Evolutionary conservation across 139 green algal genomes (phyloP), one percentile per base, ranked within the genome.

Genomic region (Auxenochlorella pyrenoidosa): DNA sequence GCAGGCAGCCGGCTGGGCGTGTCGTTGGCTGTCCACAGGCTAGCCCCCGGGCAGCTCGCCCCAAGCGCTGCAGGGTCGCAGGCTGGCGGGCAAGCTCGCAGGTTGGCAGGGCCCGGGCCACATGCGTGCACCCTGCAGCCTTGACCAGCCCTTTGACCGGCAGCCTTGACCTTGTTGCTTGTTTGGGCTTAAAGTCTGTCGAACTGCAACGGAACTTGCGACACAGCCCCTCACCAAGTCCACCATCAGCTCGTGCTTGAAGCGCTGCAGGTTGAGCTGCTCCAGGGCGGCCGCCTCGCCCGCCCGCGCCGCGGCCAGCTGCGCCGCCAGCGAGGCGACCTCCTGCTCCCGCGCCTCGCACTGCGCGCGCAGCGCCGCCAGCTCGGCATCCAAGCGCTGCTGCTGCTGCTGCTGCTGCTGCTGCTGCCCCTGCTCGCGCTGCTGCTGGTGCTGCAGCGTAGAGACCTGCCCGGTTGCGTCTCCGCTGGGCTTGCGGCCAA

Each of bases 211-310:
- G n/a, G n/a, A n/a, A n/a, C n/a, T n/a, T n/a, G n/a, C n/a, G n/a
- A n/a, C n/a, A n/a, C n/a, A n/a, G n/a, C 54, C 54, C 54, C 83
- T 75, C 54, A 82, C 83, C 83, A 89, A 40, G 78, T 89, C 86
- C 19, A 89, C 76, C 30, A 89, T 72, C n/a, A 89, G 65, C n/a
- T 89, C 86, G 58, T 81, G 82, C n/a, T 86, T 86, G 43, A 89
- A 89, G 19, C 43, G 63, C 86, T 89, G 73, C 86, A 89, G 59
- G 77, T 89, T 86, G 47, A 81, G 59, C 43, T 18, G 30, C 51
- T 86, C 58, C 36, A 47, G 71, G 8, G 78, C 43, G 5, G 58
- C 54, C 6, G 26, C 28, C 32, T 41, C 38, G 13, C 34, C 66
- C 32, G 59, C 65, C 44, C n/a, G 75, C 75, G 44, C 43, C 30